Evolutionary conservation across 2,329 filamentous ascomycete genomes (phyloP).

Genomic region (Dactylellina cionopaga): DNA sequence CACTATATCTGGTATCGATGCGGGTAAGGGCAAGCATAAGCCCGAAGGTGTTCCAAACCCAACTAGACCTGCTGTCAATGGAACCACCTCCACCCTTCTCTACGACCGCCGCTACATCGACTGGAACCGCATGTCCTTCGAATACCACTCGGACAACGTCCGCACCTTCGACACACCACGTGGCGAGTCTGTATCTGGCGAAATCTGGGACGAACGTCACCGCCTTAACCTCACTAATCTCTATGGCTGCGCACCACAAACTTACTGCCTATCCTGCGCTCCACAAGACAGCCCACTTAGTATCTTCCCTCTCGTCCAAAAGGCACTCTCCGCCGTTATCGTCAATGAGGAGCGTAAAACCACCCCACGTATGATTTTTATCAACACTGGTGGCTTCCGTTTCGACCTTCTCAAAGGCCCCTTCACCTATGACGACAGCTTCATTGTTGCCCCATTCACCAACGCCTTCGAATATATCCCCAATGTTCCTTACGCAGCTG

Average conservation of each 20-base stretch:
- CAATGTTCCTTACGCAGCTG: conserved; percentile 81
- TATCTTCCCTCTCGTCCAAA: conserved; percentile 80
- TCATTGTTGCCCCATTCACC: conserved; percentile 85
- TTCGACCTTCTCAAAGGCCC: conserved; percentile 95
- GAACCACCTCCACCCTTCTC: conserved; percentile 60
- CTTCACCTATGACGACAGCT: conserved; percentile 88
- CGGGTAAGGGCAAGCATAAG: conserved; percentile 63
- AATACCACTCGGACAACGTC: conserved; percentile 69
- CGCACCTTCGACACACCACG: conserved; percentile 65
- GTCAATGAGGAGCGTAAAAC: conserved; percentile 69
- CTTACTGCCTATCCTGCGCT: conserved; percentile 71
- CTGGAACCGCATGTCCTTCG: conserved; percentile 74
- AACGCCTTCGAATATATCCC: conserved; percentile 80
- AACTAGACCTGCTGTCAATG: conserved; percentile 60
- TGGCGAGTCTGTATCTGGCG: conserved; percentile 63
- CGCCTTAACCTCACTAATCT: conserved; percentile 68
- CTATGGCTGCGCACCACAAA: conserved; percentile 70
- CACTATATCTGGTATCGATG: conserved; percentile 70
- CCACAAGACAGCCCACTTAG: conserved; percentile 78
- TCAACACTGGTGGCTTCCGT: conserved; percentile 90
- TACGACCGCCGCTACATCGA: conserved; percentile 74
- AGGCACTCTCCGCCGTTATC: conserved; percentile 77
- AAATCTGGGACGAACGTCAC: conserved; percentile 66
- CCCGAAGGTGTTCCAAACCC: conserved; percentile 63
- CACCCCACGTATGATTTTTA: conserved; percentile 75